phyloP scores from a whole-genome alignment of 768 basidiomycete species.

The Tulasnella sp. region DNA sequence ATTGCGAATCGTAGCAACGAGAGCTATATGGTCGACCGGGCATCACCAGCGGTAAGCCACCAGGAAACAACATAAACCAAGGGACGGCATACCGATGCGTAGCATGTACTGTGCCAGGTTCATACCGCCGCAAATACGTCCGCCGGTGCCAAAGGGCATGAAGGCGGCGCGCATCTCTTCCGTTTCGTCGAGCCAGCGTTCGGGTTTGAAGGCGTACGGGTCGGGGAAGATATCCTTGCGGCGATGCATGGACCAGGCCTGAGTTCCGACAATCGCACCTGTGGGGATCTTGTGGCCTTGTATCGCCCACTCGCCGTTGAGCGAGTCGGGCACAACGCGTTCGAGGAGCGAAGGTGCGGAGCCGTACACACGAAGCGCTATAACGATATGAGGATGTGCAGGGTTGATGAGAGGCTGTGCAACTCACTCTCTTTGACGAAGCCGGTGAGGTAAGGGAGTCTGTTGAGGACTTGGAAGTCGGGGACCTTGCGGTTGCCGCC shows the following conservation, averaged over 20 bases:
- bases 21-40: slow-evolving; percentile 34
- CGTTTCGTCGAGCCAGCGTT: slow-evolving; percentile 52
- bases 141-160: slow-evolving; percentile 71
- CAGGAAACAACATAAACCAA: slow-evolving; percentile 59
- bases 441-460: slow-evolving; percentile 36
- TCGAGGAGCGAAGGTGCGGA: slow-evolving; percentile 63
- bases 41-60: slow-evolving; percentile 59
- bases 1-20: slow-evolving; percentile 40
- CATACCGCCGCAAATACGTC: slow-evolving; percentile 64
- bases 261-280: slow-evolving; percentile 42
- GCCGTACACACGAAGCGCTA: slow-evolving; percentile 61
- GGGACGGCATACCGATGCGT: slow-evolving; percentile 46
- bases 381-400: neutral
- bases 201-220: slow-evolving; percentile 63
- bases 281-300: slow-evolving; percentile 70
- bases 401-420: neutral
- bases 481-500: slow-evolving; percentile 34
- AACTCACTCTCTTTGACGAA: slow-evolving; percentile 44
- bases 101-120: slow-evolving; percentile 61
- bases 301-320: slow-evolving; percentile 43
- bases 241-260: slow-evolving; percentile 77
- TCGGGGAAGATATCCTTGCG: slow-evolving; percentile 56
- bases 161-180: slow-evolving; percentile 37
- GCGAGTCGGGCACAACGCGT: slow-evolving; percentile 48
- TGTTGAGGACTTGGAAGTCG: slow-evolving; percentile 46